phyloP scores from a whole-genome alignment of 1,284 basidiomycete species.

The Pyrrhoderma noxium region DNA sequence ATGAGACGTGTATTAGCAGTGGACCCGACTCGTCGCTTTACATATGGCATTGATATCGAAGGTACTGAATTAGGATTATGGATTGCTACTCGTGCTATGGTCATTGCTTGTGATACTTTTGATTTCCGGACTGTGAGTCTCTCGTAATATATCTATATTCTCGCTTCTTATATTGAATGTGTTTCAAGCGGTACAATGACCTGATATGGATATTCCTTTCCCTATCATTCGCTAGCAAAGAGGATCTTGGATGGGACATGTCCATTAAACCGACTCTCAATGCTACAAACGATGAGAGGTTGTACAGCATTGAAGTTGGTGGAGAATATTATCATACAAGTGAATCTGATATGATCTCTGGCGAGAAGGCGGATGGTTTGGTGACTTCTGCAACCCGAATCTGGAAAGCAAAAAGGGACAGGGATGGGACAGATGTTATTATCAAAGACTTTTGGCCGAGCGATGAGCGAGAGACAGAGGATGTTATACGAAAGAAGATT shows the following conservation, averaged over 20 bases:
- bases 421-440: neutral
- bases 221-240: neutral
- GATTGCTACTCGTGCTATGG: too few species aligned
- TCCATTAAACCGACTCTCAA: neutral
- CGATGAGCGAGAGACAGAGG: neutral
- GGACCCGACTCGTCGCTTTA: slow-evolving; percentile 18
- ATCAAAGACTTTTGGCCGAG: neutral
- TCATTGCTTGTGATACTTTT: neutral
- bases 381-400: neutral
- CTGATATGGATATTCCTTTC: neutral
- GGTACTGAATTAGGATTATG: slow-evolving; percentile 4
- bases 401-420: neutral
- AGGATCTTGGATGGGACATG: neutral
- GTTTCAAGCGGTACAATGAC: too few species aligned
- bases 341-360: neutral
- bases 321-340: too few species aligned
- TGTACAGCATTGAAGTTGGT: too few species aligned
- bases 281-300: too few species aligned
- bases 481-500: neutral
- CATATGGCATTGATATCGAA: slow-evolving; percentile 15
- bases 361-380: neutral
- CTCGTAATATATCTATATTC: too few species aligned
- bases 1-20: slow-evolving; percentile 14
- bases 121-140: too few species aligned
- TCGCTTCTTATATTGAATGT: too few species aligned